Percentiles rank a stretch among this genome's conserved stretches.
Evolutionary conservation across 768 basidiomycete species (phyloP).

Genomic region (Lentinula raphanica): DNA sequence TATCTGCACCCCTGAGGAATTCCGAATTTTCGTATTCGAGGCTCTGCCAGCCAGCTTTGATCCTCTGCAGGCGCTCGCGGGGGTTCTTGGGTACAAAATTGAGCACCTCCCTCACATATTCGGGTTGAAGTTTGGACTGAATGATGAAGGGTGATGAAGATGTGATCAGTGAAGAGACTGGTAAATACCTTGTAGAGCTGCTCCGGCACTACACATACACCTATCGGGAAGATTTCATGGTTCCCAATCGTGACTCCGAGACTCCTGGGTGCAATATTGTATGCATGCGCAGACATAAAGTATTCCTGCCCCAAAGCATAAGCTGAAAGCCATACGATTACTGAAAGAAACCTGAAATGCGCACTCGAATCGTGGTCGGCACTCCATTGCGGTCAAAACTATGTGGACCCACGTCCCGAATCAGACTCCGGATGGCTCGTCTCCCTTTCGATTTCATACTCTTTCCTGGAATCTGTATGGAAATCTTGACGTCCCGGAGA

Average conservation of each 20-base stretch:
- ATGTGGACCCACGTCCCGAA: constrained; percentile 19
- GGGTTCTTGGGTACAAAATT: constrained; percentile 23
- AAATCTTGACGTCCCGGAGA: constrained; percentile 25
- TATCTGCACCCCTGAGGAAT: constrained; percentile 35
- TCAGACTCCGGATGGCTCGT: constrained; percentile 21
- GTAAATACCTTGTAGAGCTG: constrained; percentile 25
- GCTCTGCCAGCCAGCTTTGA: constrained; percentile 24
- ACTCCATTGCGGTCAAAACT: constrained; percentile 24
- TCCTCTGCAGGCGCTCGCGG: constrained; percentile 15
- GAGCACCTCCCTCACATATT: constrained; percentile 25
- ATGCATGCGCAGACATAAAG: constrained; percentile 18
- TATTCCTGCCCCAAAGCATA: constrained; percentile 18
- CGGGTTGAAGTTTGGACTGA: constrained; percentile 26
- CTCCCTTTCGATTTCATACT: constrained; percentile 19
- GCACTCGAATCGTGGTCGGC: constrained; percentile 21
- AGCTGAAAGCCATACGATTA: not conserved
- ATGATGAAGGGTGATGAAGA: constrained; percentile 11
- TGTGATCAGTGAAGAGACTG: not conserved
- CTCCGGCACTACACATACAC: constrained; percentile 19
- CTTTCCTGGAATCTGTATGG: constrained; percentile 12
- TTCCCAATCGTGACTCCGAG: constrained; percentile 23
- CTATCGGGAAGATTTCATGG: constrained; percentile 25
- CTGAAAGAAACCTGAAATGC: constrained; percentile 2
- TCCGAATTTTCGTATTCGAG: constrained; percentile 33
- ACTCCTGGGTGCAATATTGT: constrained; percentile 16